These are phyloP conservation scores for Scedosporium dehoogii DNA, from an alignment of 2,329 filamentous ascomycete species.

Conservation along the genomic window DNA sequence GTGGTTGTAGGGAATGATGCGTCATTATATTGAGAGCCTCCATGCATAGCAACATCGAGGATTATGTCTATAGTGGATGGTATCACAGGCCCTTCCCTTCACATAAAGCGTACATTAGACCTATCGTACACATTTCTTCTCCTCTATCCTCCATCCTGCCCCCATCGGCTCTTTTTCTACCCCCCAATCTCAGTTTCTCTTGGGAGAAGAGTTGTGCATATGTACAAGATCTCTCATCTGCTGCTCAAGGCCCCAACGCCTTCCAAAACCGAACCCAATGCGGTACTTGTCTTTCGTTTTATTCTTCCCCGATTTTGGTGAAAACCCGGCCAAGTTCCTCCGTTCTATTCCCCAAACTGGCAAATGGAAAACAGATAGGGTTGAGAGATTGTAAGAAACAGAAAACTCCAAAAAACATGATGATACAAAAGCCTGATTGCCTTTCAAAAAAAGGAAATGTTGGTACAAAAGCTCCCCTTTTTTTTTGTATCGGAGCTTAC, in stretches of 20 bases:
- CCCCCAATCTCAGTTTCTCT: too few species aligned
- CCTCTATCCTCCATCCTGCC: background rate
- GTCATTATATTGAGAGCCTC: background rate
- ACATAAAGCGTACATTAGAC: background rate
- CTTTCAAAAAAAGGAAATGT: too few species aligned
- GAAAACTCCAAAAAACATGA: too few species aligned
- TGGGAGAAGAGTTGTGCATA: too few species aligned
- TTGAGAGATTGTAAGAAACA: background rate
- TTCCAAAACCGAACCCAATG: too few species aligned
- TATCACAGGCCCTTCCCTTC: background rate
- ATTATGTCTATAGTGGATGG: background rate
- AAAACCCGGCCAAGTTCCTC: background rate
- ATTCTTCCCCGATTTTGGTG: background rate
- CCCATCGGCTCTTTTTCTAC: background rate
- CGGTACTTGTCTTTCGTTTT: too few species aligned
- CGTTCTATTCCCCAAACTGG: too few species aligned
- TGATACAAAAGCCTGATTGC: too few species aligned
- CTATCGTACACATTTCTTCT: background rate
- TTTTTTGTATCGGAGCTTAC: background rate
- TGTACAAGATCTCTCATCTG: too few species aligned
- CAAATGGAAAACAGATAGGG: too few species aligned
- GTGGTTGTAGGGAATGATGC: too few species aligned
- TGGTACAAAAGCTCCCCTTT: background rate
- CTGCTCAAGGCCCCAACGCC: too few species aligned
- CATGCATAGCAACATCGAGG: background rate